Evolutionary conservation across 176 grass and related monocot genomes (phyloP), one percentile per base, ranked within the genome.

Genomic region (Melocanna baccifera): DNA sequence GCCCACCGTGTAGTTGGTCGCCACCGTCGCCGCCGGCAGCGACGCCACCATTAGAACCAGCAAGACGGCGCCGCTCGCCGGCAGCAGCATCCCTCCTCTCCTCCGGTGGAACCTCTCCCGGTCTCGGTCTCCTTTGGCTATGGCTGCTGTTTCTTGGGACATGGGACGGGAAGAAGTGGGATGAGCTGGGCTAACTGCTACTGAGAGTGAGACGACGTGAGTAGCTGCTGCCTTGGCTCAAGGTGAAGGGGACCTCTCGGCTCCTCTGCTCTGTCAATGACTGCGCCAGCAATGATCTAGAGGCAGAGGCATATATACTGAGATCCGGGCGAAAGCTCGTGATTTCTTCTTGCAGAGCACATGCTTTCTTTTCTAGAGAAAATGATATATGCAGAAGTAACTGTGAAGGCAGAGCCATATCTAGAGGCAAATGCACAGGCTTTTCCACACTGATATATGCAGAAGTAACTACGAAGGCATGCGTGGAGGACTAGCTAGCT

Each of bases 1-100:
- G 59, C 97, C 93, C 25, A 99, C 96, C 15, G 89, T 92, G 91
- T 96, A 94, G 78, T 82, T 93, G 80, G 89, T 74, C 47, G 86
- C 94, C 68, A 34, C 81, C 50, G 86, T 75, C 62, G 63, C 25
- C 51, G 78, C 23, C 77, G 81, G 85, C 75, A 80, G 68, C n/a
- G 81, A 41, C 74, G 80, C 83, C 22, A n/a, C 52, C 25, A 29
- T 45, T n/a, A 55, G 64, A 7, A 57, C 53, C 11, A 79, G n/a
- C 19, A 83, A 19, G 16, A 87, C 39, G 64, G 36, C 46, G 19
- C 67, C 51, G 4, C 73, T 9, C 29, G 34, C 26, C 63, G 62
- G 41, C 62, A 46, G 26, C 67, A 48, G 32, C 73, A n/a, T 59
- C 34, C 14, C 40, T 62, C 75, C 75, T 45, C 71, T 45, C 25